Percentiles rank a stretch among this genome's conserved stretches.
phyloP scores from a whole-genome alignment of 768 basidiomycete species.

The Serendipita sp. region DNA sequence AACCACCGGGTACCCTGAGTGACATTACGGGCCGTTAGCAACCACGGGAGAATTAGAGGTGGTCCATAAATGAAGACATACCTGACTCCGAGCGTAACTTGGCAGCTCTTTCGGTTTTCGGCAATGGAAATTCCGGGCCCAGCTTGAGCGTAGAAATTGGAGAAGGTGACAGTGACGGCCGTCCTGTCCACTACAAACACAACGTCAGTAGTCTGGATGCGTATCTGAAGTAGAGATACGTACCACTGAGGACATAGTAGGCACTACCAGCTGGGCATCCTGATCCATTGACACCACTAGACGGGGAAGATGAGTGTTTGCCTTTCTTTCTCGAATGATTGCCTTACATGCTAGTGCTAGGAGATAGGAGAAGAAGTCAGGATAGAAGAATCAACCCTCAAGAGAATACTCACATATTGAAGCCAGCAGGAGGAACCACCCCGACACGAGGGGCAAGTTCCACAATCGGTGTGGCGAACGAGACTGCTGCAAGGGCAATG shows the following conservation, averaged over 20 bases:
- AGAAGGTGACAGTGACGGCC: background rate
- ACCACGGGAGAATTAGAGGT: too few relatives aligned
- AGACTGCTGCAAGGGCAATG: background rate
- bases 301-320: background rate
- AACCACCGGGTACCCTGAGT: background rate
- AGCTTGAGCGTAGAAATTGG: background rate
- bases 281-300: background rate
- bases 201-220: background rate
- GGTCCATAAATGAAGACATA: too few relatives aligned
- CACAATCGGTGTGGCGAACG: background rate
- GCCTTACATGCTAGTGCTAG: conserved; percentile 3
- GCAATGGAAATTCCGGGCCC: background rate
- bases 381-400: background rate
- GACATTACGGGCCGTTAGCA: too few relatives aligned
- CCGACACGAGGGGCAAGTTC: background rate
- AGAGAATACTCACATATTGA: conserved; percentile 3
- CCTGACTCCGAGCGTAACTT: background rate
- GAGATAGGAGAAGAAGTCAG: background rate
- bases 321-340: background rate
- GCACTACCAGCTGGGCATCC: conserved; percentile 1
- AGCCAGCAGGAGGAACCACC: background rate
- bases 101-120: background rate
- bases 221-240: background rate
- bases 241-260: background rate
- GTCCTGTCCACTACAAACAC: background rate